Base-by-base conservation (phyloP, 148 eudicot genomes). In the Talinum fruticosum region DNA sequence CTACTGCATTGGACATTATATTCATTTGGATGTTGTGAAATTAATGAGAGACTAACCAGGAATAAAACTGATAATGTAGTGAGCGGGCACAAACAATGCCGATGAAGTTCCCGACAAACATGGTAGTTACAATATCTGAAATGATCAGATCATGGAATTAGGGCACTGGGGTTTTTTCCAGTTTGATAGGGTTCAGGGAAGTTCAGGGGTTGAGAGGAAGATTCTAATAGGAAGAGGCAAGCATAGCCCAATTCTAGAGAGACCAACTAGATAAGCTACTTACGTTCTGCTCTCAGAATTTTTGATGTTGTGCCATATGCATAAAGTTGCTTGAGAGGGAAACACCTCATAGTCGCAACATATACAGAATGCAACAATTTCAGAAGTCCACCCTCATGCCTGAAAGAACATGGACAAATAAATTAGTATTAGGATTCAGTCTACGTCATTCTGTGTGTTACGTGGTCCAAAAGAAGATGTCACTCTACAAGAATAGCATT, bases 1-100 rank as follows among this genome's bases (percentile, higher is more conserved):
- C 16, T 47, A 29, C n/a, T 32, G 38, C 4, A 30, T 6, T 5
- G 8, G 53, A 23, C n/a, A 21, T 12, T 2, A 29, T 5, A 30
- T 69, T 21, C 49, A 14, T 34, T 16, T 32, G 37, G 19, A 34
- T 21, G 36, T 70, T 68, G 26, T 14, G 10, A 71, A 26, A 8
- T 70, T 57, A 51, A 23, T 51, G 68, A 73, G 71, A 44, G 59
- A 80, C 92, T 80, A 83, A 95, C 99, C 97, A 95, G 45, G 99
- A 95, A 76, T 95, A 95, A 80, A 95, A 95, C 73, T 95, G 99
- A 78, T 92, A 95, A 78, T 95, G 99, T 78, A 95, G 87, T 66
- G 99, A 95, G 74, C 99, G 89, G 26, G 99, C 99, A 78, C 89
- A 95, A 47, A 91, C 78, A 76, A 95, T 87, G 79, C 99, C 99